Evolutionary conservation across 805 yeast genomes (phyloP).

Genomic region (Komagataella kurtzmanii): DNA sequence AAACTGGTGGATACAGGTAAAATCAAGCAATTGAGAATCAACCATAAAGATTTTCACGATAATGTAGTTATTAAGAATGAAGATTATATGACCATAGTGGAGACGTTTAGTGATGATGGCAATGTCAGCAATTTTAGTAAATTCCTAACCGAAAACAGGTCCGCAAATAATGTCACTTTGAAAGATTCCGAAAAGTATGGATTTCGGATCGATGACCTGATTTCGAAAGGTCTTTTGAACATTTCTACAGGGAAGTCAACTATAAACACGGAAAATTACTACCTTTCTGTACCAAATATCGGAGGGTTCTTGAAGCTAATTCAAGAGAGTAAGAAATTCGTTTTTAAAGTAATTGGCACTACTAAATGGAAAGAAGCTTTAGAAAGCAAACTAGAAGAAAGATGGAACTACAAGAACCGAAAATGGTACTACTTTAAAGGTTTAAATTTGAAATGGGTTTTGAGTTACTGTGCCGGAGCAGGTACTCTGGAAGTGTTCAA

Average conservation of each 20-base stretch:
- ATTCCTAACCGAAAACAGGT: conserved; percentile 10
- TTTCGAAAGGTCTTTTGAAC: conserved; percentile 6
- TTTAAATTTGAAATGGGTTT: conserved; percentile 31
- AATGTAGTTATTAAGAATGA: conserved; percentile 19
- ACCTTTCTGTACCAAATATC: conserved; percentile 33
- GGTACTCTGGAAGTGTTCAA: conserved; percentile 39
- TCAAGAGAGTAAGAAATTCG: conserved; percentile 28
- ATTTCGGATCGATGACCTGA: conserved; percentile 18
- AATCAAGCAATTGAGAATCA: conserved; percentile 19
- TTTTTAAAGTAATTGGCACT: conserved; percentile 23
- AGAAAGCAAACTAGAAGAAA: conserved; percentile 25
- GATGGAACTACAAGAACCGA: conserved; percentile 31
- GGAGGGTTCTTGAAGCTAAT: conserved; percentile 33
- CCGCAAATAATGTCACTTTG: conserved; percentile 11
- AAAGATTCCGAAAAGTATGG: conserved; percentile 7
- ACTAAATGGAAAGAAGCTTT: conserved; percentile 27
- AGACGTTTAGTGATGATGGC: conserved; percentile 12
- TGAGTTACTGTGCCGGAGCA: conserved; percentile 37
- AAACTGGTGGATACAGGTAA: conserved; percentile 20
- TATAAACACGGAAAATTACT: conserved; percentile 22
- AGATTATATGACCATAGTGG: conserved; percentile 9
- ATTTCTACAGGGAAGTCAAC: conserved; percentile 25
- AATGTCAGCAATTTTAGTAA: conserved; percentile 9
- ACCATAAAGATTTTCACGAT: conserved; percentile 30
- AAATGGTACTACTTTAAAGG: conserved; percentile 38